Evolutionary conservation across 1,284 basidiomycete species (phyloP).

Genomic region (Neolentinus lepideus): DNA sequence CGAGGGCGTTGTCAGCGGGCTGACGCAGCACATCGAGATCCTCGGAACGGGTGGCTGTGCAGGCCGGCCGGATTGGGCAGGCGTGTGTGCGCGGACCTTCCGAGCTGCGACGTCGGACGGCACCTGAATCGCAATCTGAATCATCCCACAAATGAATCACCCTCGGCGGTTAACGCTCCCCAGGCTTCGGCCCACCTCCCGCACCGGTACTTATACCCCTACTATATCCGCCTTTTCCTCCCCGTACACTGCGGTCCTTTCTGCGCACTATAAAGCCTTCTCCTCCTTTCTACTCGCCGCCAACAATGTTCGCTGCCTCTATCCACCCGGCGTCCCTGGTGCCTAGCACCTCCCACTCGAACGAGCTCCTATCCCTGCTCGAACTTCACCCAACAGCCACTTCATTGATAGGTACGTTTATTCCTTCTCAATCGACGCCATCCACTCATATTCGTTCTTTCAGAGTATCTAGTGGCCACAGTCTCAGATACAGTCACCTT

Average conservation of each 20-base stretch:
- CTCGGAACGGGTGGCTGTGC: not conserved
- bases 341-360: not conserved
- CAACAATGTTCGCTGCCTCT: not conserved
- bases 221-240: no score
- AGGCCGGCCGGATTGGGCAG: not conserved
- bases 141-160: no score
- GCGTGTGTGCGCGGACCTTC: no score
- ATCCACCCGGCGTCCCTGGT: not conserved
- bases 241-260: no score
- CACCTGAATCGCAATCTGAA: no score
- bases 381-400: not conserved
- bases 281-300: not conserved
- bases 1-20: not conserved
- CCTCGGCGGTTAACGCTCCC: no score
- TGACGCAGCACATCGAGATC: not conserved
- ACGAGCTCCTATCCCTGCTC: not conserved
- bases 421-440: not conserved
- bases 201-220: no score
- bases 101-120: no score
- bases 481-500: conserved; percentile 66
- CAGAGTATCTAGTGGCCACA: conserved; percentile 62
- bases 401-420: not conserved
- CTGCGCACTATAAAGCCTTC: not conserved
- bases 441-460: conserved; percentile 6
- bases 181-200: no score